Evolutionary conservation across 257 asterid species (phyloP).

Genomic region (Thymus quinquecostatus): DNA sequence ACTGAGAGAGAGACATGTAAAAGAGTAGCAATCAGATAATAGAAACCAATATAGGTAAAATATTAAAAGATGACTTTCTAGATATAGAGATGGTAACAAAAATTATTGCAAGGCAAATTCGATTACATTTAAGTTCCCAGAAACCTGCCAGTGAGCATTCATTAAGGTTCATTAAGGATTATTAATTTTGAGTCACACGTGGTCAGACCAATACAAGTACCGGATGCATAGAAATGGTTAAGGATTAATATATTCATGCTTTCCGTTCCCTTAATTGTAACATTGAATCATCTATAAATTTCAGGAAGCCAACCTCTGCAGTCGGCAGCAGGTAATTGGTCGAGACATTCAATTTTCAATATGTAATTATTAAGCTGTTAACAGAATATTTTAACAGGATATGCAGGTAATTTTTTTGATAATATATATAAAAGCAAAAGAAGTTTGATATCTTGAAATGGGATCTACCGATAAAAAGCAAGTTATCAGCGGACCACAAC

Average conservation of each 20-base stretch:
- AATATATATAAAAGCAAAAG: too few species aligned
- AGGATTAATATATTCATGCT: background rate
- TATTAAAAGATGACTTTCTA: background rate
- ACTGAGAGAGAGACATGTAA: slow-evolving; percentile 39
- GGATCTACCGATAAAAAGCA: too few species aligned
- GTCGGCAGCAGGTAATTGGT: background rate
- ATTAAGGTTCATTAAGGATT: background rate
- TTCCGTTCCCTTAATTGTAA: background rate
- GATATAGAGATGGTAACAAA: background rate
- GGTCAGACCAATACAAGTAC: background rate
- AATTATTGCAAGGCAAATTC: background rate
- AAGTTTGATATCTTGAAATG: too few species aligned
- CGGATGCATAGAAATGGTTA: slow-evolving; percentile 3
- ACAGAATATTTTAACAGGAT: background rate
- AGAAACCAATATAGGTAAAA: background rate
- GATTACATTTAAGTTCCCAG: background rate
- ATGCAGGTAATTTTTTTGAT: too few species aligned
- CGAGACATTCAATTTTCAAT: background rate
- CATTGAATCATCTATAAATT: too few species aligned
- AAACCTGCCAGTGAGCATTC: background rate
- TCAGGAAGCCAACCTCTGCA: too few species aligned
- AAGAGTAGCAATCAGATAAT: slow-evolving; percentile 5
- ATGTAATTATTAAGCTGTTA: background rate
- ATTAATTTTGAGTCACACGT: background rate
- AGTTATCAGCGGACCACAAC: too few species aligned